Evolutionary conservation across 768 basidiomycete genomes (phyloP), one percentile per base, ranked within the genome.

Genomic region (Tricholoma bakamatsutake): DNA sequence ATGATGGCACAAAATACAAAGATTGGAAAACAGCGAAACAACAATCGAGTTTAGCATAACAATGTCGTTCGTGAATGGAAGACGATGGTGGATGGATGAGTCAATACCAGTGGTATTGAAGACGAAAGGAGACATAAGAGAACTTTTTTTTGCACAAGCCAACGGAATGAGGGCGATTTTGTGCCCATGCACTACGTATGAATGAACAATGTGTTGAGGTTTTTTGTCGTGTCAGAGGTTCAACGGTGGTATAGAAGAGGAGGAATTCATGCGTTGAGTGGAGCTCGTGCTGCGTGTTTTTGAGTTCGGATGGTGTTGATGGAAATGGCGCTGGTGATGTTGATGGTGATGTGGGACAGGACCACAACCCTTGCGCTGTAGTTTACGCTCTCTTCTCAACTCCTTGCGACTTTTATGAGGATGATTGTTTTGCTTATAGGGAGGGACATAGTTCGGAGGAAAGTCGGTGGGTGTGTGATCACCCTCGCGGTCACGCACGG

Each of bases 301-400:
- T 24, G 52, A 51, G 49, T 66, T 66, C 5, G 69, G 73, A 31
- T 71, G 64, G 55, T 70, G 66, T 35, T 71, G 70, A 55, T 74
- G 67, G 64, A 65, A 69, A 62, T 69, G 70, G 46, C 67, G 78
- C 35, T 80, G 78, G 50, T 74, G 76, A 42, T 78, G 75, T 50
- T 73, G 74, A 50, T 75, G 74, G 47, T 70, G 69, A 34, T 78
- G 73, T n/a, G 74, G 67, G 4, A 62, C 63, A 54, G 80, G 66
- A 61, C 72, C 74, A 65, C 73, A 75, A 69, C 72, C 77, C 73
- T 85, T 80, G 60, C 81, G 77, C 69, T 85, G 84, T 69, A 80
- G 73, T 72, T 85, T 87, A 65, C 81, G 82, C 72, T 90, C 87
- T 63, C 81, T 75, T 61, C 82, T 75, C 59, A 79, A 70, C 70